Conservation (phyloP, 1,284 basidiomycete genomes). For the Rugosomyces carneus region DNA sequence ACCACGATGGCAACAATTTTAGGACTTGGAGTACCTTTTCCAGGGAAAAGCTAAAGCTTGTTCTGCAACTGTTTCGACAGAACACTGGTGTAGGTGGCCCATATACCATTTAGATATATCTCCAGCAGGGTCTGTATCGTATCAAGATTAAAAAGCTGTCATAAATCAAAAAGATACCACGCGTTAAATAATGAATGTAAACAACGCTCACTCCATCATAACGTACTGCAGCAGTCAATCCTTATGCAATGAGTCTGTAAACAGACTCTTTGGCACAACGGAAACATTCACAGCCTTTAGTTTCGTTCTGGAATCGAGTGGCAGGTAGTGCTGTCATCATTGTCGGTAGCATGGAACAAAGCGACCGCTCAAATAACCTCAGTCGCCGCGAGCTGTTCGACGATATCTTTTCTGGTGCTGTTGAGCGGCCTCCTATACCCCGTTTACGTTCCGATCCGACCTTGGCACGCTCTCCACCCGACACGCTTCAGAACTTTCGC, state of each 20-base stretch:
- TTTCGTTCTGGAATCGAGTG: slow-evolving; percentile 11
- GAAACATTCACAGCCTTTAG: not conserved
- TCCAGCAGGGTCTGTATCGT: slow-evolving; percentile 2
- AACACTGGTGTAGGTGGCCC: too few species aligned
- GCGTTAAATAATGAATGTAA: slow-evolving; percentile 7
- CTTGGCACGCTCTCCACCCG: slow-evolving; percentile 34
- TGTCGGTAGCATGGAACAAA: slow-evolving; percentile 17
- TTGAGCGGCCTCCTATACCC: slow-evolving; percentile 52
- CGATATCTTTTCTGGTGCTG: slow-evolving; percentile 43
- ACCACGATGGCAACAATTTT: slow-evolving; percentile 14
- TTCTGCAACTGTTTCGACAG: too few species aligned
- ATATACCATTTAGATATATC: too few species aligned
- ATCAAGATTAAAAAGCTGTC: not conserved
- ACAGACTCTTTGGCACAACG: slow-evolving; percentile 21
- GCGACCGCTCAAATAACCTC: slow-evolving; percentile 19
- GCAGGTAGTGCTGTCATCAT: slow-evolving; percentile 9
- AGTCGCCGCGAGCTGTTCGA: slow-evolving; percentile 46
- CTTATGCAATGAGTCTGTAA: slow-evolving; percentile 28
- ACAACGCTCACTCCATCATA: slow-evolving; percentile 12
- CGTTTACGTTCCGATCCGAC: slow-evolving; percentile 48
- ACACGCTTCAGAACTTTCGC: slow-evolving; percentile 57
- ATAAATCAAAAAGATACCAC: too few species aligned
- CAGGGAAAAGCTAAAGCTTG: slow-evolving; percentile 16
- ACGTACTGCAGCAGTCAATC: slow-evolving; percentile 4
- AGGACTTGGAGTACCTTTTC: slow-evolving; percentile 14